A percentile compares a stretch with the other conserved stretches of the same genome.
Conservation (phyloP, 768 basidiomycete genomes). For the Cubamyces sp. region DNA sequence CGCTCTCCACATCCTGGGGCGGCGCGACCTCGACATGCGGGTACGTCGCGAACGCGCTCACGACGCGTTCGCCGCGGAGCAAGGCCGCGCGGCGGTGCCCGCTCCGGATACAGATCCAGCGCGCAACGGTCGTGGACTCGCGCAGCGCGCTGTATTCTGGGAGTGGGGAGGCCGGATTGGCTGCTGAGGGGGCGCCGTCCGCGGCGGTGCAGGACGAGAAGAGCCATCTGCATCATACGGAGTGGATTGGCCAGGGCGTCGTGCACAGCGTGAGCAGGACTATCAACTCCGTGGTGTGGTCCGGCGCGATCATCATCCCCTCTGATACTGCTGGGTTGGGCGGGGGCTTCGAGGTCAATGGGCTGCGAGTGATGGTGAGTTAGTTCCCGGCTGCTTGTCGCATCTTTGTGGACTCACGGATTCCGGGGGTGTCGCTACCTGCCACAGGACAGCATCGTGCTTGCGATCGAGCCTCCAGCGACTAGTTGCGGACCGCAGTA, state of each 20-base stretch:
- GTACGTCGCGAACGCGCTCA: background rate
- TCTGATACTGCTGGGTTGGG: constrained; percentile 9
- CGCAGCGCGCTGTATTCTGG: background rate
- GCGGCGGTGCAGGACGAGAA: constrained; percentile 12
- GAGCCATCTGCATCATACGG: constrained; percentile 20
- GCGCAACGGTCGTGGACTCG: constrained; percentile 20
- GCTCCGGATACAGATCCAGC: constrained; percentile 16
- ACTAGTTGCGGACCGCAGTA: constrained; percentile 19
- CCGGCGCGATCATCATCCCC: constrained; percentile 30
- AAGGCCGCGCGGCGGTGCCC: constrained; percentile 9
- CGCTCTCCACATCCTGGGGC: constrained; percentile 19
- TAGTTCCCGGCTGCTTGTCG: background rate
- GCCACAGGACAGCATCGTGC: constrained; percentile 32
- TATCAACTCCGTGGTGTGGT: constrained; percentile 29
- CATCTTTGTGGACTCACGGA: background rate
- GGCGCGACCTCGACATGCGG: constrained; percentile 16
- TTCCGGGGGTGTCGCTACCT: background rate
- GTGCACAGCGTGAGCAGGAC: constrained; percentile 26
- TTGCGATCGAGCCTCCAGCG: constrained; percentile 28
- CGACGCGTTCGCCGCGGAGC: background rate
- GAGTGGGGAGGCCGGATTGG: background rate
- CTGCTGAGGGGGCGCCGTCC: background rate
- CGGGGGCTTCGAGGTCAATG: constrained; percentile 31
- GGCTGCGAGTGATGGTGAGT: constrained; percentile 32
- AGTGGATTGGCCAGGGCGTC: constrained; percentile 28